phyloP scores from a whole-genome alignment of 805 yeast species.

The Yarrowia sp. region DNA sequence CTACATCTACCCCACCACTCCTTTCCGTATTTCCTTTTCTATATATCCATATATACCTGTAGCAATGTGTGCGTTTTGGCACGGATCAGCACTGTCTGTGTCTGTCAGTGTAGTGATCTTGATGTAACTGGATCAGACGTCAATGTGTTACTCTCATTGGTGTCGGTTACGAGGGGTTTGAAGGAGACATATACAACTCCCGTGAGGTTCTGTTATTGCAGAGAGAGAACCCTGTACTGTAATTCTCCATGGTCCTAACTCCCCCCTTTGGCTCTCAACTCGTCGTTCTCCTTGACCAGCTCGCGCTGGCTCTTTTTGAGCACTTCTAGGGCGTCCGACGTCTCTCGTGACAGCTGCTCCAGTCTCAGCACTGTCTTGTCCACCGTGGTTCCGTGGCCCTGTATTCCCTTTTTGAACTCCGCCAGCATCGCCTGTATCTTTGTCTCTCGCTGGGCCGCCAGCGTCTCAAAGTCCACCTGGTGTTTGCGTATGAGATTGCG shows the following conservation, averaged over 20 bases:
- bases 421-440: conserved; percentile 18
- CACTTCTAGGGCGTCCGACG: conserved; percentile 14
- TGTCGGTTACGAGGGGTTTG: too few relatives aligned
- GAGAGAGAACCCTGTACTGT: too few relatives aligned
- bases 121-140: too few relatives aligned
- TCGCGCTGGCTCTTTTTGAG: conserved; percentile 27
- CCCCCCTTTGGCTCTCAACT: background rate
- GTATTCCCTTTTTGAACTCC: conserved; percentile 6
- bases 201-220: too few relatives aligned
- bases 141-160: too few relatives aligned
- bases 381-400: conserved; percentile 10
- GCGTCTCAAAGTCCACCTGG: conserved; percentile 24
- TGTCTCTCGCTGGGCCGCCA: conserved; percentile 9
- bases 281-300: conserved; percentile 14
- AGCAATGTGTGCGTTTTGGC: background rate
- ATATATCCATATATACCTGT: conserved; percentile 1
- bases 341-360: conserved; percentile 6
- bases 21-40: too few relatives aligned
- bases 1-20: too few relatives aligned
- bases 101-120: too few relatives aligned
- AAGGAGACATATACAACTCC: too few relatives aligned
- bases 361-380: background rate
- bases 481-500: conserved; percentile 18
- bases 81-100: background rate
- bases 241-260: too few relatives aligned